These are phyloP conservation scores for Chlorella sp. DNA, from an alignment of 139 green algal species.

Conservation along the genomic window DNA sequence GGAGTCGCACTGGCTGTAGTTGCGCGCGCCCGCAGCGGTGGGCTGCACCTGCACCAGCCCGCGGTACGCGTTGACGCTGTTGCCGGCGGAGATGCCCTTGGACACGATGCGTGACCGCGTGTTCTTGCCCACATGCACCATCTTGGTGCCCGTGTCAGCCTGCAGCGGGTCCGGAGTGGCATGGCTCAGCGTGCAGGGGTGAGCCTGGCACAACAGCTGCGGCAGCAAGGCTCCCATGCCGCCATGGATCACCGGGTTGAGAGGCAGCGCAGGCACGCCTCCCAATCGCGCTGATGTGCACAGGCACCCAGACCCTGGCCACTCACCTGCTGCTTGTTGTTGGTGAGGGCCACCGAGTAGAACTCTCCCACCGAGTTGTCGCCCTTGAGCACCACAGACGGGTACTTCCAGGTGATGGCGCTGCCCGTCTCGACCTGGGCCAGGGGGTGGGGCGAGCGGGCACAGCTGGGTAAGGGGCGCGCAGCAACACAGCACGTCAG, in stretches of 20 bases:
- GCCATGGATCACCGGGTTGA: too few species aligned
- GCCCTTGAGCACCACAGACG: constrained; percentile 90
- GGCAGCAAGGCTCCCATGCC: too few species aligned
- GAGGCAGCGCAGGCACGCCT: too few species aligned
- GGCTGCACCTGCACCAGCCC: constrained; percentile 89
- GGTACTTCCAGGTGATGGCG: constrained; percentile 99
- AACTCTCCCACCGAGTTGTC: constrained; percentile 97
- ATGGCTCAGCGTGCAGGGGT: too few species aligned
- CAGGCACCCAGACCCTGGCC: too few species aligned
- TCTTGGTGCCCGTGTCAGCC: constrained; percentile 91
- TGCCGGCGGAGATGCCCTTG: constrained; percentile 97
- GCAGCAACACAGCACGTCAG: not conserved
- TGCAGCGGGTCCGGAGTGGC: not conserved
- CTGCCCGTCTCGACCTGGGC: constrained; percentile 98
- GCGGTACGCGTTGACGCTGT: constrained; percentile 83
- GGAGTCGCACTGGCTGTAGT: constrained; percentile 98
- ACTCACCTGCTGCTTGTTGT: constrained; percentile 91
- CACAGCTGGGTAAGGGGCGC: too few species aligned
- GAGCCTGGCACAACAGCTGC: too few species aligned
- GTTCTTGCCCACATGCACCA: constrained; percentile 98
- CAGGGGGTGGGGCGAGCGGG: too few species aligned
- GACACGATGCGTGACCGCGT: constrained; percentile 96
- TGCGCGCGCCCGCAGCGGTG: constrained; percentile 82
- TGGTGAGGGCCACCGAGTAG: constrained; percentile 98
- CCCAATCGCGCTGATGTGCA: too few species aligned